These are phyloP conservation scores for Erythrophleum ivorense DNA, from an alignment of 331 rosid genomes.

Conservation along the genomic window DNA sequence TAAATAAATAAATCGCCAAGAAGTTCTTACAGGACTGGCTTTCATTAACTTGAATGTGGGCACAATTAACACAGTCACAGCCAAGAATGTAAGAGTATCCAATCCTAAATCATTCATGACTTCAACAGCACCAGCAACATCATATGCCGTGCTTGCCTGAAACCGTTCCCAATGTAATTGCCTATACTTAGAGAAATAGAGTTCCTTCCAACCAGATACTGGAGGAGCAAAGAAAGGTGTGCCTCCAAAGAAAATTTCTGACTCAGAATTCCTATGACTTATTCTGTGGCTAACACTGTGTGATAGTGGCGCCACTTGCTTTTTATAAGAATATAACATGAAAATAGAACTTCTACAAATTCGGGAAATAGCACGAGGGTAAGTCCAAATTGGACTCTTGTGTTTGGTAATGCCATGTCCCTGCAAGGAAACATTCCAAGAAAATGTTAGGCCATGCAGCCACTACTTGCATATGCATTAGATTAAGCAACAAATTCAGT, in stretches of 20 bases:
- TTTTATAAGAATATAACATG: conserved; percentile 45
- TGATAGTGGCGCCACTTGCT: conserved; percentile 46
- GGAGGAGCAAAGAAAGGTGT: conserved; percentile 38
- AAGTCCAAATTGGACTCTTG: conserved; percentile 41
- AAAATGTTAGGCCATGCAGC: background rate
- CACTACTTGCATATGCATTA: conserved; percentile 4
- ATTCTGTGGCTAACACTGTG: conserved; percentile 39
- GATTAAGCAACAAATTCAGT: background rate
- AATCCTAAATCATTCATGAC: conserved; percentile 90
- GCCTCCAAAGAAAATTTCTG: conserved; percentile 39
- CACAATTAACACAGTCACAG: conserved; percentile 84
- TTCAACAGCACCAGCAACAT: conserved; percentile 72
- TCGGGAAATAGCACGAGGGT: conserved; percentile 44
- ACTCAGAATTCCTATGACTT: conserved; percentile 36
- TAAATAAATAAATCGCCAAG: background rate
- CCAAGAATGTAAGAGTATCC: conserved; percentile 93
- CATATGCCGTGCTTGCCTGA: conserved; percentile 46
- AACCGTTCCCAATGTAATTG: conserved; percentile 37
- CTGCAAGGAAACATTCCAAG: conserved; percentile 52
- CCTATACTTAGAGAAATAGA: conserved; percentile 40
- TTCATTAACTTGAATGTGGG: conserved; percentile 85
- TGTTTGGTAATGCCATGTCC: conserved; percentile 62
- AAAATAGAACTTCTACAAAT: conserved; percentile 40
- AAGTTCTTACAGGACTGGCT: conserved; percentile 93
- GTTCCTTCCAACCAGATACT: conserved; percentile 39